phyloP scores from a whole-genome alignment of 2,329 filamentous ascomycete species.

The Cercospora berteroae region DNA sequence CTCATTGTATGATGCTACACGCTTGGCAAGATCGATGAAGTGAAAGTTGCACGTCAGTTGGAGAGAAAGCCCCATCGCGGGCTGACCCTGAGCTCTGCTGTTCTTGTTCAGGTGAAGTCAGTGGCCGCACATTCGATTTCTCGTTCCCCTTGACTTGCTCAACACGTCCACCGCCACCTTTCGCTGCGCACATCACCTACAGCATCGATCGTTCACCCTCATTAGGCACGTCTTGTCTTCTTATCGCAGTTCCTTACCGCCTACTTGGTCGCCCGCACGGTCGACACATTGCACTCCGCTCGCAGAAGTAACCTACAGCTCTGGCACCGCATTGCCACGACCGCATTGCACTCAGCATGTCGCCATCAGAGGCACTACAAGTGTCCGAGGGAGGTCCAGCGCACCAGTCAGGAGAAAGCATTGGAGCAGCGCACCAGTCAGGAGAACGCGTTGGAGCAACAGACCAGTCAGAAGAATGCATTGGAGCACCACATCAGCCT shows the following conservation, averaged over 20 bases:
- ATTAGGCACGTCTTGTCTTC: background rate
- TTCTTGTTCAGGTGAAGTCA: background rate
- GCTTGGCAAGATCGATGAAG: background rate
- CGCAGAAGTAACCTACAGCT: background rate
- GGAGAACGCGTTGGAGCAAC: background rate
- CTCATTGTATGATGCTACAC: background rate
- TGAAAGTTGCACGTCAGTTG: background rate
- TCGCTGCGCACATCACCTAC: background rate
- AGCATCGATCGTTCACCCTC: background rate
- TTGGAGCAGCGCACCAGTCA: background rate
- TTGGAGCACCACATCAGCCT: background rate
- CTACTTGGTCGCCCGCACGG: background rate
- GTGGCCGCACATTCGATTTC: background rate
- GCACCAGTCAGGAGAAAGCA: background rate
- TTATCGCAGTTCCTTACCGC: background rate
- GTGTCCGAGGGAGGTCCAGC: background rate
- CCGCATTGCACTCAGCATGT: background rate
- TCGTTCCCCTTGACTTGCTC: background rate
- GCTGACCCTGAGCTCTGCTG: background rate
- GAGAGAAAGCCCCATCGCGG: background rate
- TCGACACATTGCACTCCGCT: background rate
- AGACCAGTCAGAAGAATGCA: background rate
- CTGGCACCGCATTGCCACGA: background rate
- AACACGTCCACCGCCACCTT: background rate
- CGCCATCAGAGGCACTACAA: background rate